Conservation (phyloP, 2,329 filamentous ascomycete species). For the Leptosphaerulina australis region DNA sequence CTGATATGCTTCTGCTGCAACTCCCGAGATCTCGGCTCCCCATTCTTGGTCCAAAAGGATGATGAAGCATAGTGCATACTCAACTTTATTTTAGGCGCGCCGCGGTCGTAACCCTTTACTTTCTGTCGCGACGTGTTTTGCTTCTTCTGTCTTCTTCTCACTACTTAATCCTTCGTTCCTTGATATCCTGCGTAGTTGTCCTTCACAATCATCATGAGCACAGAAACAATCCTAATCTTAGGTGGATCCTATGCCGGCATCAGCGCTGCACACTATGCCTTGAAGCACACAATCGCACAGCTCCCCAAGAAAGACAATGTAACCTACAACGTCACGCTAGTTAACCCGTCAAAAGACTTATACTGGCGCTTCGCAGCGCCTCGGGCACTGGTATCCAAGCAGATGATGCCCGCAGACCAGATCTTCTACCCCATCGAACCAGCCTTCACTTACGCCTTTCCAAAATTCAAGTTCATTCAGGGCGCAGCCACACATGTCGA, state of each 20-base stretch:
- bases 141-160: constrained; percentile 1
- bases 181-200: too few species aligned
- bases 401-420: constrained; percentile 57
- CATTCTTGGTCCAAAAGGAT: constrained; percentile 15
- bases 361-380: constrained; percentile 63
- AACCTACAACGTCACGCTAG: constrained; percentile 60
- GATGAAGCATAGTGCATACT: constrained; percentile 11
- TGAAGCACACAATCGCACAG: constrained; percentile 45
- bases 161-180: constrained; percentile 3
- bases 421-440: constrained; percentile 59
- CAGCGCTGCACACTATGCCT: constrained; percentile 44
- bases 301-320: constrained; percentile 43
- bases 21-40: constrained; percentile 20
- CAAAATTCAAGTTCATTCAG: constrained; percentile 59
- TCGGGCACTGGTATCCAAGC: constrained; percentile 58
- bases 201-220: constrained; percentile 34
- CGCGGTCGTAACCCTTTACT: constrained; percentile 12
- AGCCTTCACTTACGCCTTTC: constrained; percentile 58
- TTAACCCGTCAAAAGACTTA: constrained; percentile 61
- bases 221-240: constrained; percentile 46
- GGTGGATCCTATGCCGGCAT: constrained; percentile 47
- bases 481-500: constrained; percentile 59
- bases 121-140: constrained; percentile 14
- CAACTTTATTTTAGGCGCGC: constrained; percentile 20
- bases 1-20: constrained; percentile 1